Evolutionary conservation across 805 yeast genomes (phyloP).

Genomic region (Grigorovia jiainica): DNA sequence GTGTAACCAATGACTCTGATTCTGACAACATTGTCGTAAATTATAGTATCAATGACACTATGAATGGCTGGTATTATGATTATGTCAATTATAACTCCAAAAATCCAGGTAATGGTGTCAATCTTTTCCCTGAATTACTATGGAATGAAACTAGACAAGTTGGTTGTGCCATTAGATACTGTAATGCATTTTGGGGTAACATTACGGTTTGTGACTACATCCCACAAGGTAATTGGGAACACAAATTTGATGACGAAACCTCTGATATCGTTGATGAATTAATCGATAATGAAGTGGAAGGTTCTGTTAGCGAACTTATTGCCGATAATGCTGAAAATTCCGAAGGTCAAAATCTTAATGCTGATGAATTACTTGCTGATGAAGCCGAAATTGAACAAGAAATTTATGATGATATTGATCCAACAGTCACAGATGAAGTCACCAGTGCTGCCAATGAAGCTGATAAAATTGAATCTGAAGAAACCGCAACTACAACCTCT

Average conservation of each 20-base stretch:
- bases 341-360: too few species aligned
- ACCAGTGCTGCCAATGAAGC: too few species aligned
- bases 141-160: conserved; percentile 54
- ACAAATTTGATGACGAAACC: conserved; percentile 39
- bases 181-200: conserved; percentile 43
- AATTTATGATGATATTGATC: too few species aligned
- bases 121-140: conserved; percentile 73
- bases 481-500: too few species aligned
- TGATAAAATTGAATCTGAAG: too few species aligned
- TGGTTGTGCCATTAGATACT: conserved; percentile 63
- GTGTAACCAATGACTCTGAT: conserved; percentile 41
- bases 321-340: too few species aligned
- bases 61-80: conserved; percentile 69
- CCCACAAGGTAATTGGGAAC: conserved; percentile 62
- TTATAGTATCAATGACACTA: conserved; percentile 33
- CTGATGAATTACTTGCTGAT: too few species aligned
- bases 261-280: too few species aligned
- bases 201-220: conserved; percentile 69
- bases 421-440: too few species aligned
- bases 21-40: conserved; percentile 78
- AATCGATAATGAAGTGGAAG: too few species aligned
- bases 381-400: too few species aligned
- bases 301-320: too few species aligned
- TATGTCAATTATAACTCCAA: conserved; percentile 46
- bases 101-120: conserved; percentile 36